Base-by-base conservation (phyloP, 176 grass and related monocot species). In the Avena insularis region DNA sequence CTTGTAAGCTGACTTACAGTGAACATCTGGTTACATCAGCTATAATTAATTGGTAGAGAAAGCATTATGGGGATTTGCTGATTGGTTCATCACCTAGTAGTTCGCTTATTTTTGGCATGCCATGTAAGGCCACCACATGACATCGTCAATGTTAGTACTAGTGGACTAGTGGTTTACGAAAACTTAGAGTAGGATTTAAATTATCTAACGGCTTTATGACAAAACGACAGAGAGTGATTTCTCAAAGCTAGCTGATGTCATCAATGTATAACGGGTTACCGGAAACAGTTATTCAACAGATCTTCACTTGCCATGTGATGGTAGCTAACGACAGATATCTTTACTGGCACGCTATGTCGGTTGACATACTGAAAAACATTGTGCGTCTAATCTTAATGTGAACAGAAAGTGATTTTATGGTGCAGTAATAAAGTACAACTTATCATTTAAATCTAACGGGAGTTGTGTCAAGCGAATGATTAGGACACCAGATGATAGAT, bases 201-300 rank as follows among this genome's bases (percentile, higher is more conserved):
- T 40, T 46, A 4, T 56, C 13, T 5, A 87, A 35, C 9, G 43
- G 17, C 74, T 83, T 83, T 65, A 43, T 58, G 35, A 45, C 64
- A 67, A 87, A 68, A 80, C n/a, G 36, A n/a, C 85, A 87, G 6
- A 55, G 53, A 29, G 15, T 4, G 6, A 58, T 67, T 64, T 69
- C 16, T 85, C 48, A 23, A 75, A 72, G 27, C 14, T 82, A 31
- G 49, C 48, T 77, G 29, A 67, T 64, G 58, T 7, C 60, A 54
- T 27, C 23, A 60, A 13, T 82, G 78, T 29, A 59, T 69, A 82
- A 77, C 36, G 3, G 25, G 59, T 75, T 75, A 50, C 29, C 1
- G 2, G 61, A 59, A 68, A 46, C 21, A 76, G 19, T 23, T 89
- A 36, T 9, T 59, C 0, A 49, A 1, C 55, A 57, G 43, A 49